A percentile compares a stretch with the other conserved stretches of the same genome.
Evolutionary conservation across 768 basidiomycete genomes (phyloP).

Genomic region (Peribolospora baueri): DNA sequence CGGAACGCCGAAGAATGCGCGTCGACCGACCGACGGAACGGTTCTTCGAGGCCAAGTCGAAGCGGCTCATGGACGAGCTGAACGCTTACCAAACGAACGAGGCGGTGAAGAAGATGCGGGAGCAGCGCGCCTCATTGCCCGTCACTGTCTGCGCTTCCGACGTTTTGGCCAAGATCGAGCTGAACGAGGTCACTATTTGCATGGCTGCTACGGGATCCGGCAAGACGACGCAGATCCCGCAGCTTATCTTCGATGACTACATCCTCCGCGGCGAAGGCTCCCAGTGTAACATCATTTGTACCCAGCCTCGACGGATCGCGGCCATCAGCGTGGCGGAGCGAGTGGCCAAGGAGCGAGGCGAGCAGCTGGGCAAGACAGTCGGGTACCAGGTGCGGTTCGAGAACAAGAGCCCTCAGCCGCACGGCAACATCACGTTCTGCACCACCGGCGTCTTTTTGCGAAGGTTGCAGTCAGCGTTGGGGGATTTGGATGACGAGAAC

Average conservation of each 20-base stretch:
- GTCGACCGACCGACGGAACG: background rate
- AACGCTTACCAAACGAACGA: slow-evolving; percentile 29
- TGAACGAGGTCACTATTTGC: slow-evolving; percentile 64
- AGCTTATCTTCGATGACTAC: slow-evolving; percentile 63
- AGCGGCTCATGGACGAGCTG: slow-evolving; percentile 30
- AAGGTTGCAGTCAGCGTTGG: slow-evolving; percentile 49
- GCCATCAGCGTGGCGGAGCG: slow-evolving; percentile 79
- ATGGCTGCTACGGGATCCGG: slow-evolving; percentile 81
- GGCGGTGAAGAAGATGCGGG: slow-evolving; percentile 43
- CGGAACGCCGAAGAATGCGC: slow-evolving; percentile 34
- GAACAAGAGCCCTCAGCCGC: slow-evolving; percentile 42
- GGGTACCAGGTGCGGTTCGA: slow-evolving; percentile 91
- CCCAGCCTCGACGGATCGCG: slow-evolving; percentile 73
- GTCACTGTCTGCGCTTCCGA: slow-evolving; percentile 44
- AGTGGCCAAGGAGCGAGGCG: slow-evolving; percentile 66
- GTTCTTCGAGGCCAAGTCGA: slow-evolving; percentile 31
- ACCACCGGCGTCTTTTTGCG: slow-evolving; percentile 79
- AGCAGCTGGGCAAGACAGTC: slow-evolving; percentile 41
- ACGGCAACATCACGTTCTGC: slow-evolving; percentile 76
- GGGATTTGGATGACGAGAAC: slow-evolving; percentile 19
- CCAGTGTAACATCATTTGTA: slow-evolving; percentile 69
- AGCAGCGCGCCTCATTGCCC: slow-evolving; percentile 42
- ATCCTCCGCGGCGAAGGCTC: slow-evolving; percentile 59
- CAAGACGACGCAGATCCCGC: slow-evolving; percentile 86
- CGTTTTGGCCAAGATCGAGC: slow-evolving; percentile 40